A percentile compares a stretch with the other conserved stretches of the same genome.
phyloP scores from a whole-genome alignment of 164 flowering plant genomes.

The Annona squamosa region DNA sequence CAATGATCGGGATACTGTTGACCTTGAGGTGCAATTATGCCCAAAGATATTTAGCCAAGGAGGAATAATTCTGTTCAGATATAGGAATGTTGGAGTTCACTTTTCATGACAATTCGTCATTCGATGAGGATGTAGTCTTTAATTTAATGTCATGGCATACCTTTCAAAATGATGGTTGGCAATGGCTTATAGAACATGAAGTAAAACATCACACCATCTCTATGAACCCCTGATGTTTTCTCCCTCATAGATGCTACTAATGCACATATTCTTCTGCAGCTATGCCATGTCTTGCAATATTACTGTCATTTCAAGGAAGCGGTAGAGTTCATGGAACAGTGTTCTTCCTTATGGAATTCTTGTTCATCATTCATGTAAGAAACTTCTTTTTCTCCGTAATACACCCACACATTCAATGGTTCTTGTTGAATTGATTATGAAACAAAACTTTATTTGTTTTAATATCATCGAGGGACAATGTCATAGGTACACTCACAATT shows the following conservation, averaged over 20 bases:
- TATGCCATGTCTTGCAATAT: conserved; percentile 86
- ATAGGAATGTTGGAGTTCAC: neutral
- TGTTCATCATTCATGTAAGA: conserved; percentile 74
- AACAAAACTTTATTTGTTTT: neutral
- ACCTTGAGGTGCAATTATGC: neutral
- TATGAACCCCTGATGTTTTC: neutral
- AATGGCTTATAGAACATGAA: neutral
- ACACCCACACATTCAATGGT: conserved; percentile 1
- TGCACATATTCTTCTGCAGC: conserved; percentile 38
- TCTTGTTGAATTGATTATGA: neutral
- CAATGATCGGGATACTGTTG: neutral
- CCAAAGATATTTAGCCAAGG: neutral
- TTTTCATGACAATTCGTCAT: neutral
- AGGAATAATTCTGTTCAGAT: neutral
- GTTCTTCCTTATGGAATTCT: conserved; percentile 68
- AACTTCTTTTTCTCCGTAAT: neutral
- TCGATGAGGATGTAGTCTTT: neutral
- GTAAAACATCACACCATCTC: neutral
- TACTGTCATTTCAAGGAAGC: conserved; percentile 84
- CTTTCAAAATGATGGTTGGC: neutral
- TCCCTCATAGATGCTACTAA: neutral
- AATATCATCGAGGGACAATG: neutral
- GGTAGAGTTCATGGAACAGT: conserved; percentile 73
- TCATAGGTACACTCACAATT: conserved; percentile 82
- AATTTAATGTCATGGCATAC: neutral